A percentile compares a stretch with the other conserved stretches of the same genome.
phyloP scores from a whole-genome alignment of 2,329 filamentous ascomycete genomes.

The Fusarium virguliforme region DNA sequence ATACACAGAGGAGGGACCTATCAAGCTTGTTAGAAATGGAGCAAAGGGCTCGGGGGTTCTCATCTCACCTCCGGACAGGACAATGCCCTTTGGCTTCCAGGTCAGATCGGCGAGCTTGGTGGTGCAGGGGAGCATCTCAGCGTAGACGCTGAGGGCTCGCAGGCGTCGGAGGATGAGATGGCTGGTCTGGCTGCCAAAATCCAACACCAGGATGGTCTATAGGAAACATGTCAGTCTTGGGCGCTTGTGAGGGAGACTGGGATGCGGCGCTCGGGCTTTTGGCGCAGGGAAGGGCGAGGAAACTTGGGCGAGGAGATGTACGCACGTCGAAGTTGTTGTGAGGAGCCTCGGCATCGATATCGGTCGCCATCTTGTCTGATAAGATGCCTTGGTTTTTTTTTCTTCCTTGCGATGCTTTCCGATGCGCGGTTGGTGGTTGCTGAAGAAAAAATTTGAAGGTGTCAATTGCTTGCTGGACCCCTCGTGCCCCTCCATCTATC shows the following conservation, averaged over 20 bases:
- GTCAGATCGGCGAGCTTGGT: slow-evolving; percentile 35
- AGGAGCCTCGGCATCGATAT: slow-evolving; percentile 52
- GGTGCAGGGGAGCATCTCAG: slow-evolving; percentile 63
- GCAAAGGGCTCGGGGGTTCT: slow-evolving; percentile 13
- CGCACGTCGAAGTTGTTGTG: slow-evolving; percentile 59
- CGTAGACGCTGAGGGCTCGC: slow-evolving; percentile 85
- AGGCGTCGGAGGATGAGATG: slow-evolving; percentile 84
- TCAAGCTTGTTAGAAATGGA: slow-evolving; percentile 21
- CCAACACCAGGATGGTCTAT: slow-evolving; percentile 80
- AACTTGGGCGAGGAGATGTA: slow-evolving; percentile 16
- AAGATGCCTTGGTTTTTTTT: neutral
- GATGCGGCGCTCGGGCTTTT: slow-evolving; percentile 6
- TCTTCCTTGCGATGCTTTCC: too few species aligned
- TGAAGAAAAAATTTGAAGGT: neutral
- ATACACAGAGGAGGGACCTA: slow-evolving; percentile 81
- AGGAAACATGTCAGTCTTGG: neutral
- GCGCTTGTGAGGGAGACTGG: neutral
- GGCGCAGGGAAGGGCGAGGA: neutral
- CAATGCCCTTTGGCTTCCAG: slow-evolving; percentile 80
- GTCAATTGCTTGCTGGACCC: too few species aligned
- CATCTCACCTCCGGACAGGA: slow-evolving; percentile 64
- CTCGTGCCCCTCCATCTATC: too few species aligned
- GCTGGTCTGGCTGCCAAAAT: slow-evolving; percentile 78
- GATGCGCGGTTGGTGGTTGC: neutral
- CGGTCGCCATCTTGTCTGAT: slow-evolving; percentile 7